Conservation (phyloP, 768 basidiomycete genomes). For the Tulasnella sp. region DNA sequence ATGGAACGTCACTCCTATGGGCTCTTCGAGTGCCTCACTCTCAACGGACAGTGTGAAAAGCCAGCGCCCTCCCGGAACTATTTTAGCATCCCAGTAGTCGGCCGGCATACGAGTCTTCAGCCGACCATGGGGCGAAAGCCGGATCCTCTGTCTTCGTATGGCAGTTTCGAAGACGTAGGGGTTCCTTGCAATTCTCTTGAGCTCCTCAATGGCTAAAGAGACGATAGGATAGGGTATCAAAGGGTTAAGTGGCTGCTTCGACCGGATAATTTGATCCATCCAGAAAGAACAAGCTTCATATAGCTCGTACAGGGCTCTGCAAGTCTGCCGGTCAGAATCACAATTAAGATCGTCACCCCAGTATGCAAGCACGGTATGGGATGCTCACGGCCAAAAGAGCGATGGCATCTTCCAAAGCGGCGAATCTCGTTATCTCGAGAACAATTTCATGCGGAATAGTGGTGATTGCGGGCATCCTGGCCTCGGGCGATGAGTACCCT, state of each 20-base stretch:
- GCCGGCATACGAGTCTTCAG: background rate
- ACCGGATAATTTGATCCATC: background rate
- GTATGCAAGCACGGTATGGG: background rate
- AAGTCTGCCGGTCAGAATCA: background rate
- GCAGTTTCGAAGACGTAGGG: background rate
- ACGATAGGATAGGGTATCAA: background rate
- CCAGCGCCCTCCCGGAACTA: background rate
- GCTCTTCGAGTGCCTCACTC: background rate
- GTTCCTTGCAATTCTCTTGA: background rate
- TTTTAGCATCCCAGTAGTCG: background rate
- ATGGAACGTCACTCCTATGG: background rate
- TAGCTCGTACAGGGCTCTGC: background rate
- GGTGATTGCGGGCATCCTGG: background rate
- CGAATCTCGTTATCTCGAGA: background rate
- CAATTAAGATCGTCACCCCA: background rate
- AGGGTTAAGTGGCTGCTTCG: background rate
- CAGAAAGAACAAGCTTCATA: background rate
- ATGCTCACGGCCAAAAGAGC: background rate
- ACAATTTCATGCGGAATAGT: background rate
- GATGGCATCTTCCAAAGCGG: background rate
- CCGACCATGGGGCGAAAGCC: background rate
- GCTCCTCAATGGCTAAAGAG: background rate
- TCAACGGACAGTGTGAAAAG: background rate
- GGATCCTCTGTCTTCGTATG: background rate
- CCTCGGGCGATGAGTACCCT: background rate